Evolutionary conservation across 75 land plant genomes (phyloP).

Genomic region (Selaginella tamariscina): DNA sequence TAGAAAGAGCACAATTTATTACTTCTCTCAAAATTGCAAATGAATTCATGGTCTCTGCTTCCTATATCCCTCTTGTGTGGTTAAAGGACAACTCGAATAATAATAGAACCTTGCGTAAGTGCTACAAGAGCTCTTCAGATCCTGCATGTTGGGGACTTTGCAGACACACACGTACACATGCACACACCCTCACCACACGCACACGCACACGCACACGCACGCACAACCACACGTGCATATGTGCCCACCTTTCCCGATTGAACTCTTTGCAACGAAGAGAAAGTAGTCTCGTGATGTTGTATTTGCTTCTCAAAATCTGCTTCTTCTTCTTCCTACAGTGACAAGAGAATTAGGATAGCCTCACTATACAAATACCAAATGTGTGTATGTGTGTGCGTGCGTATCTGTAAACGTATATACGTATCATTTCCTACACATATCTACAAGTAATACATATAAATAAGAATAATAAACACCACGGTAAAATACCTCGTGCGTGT

Average conservation of each 20-base stretch:
- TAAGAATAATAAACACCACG: neutral
- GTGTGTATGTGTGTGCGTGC: no score
- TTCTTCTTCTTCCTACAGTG: slow-evolving; percentile 24
- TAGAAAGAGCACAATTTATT: no score
- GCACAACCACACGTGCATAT: slow-evolving; percentile 3
- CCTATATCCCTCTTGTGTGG: slow-evolving; percentile 19
- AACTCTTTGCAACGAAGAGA: neutral
- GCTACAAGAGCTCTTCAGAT: slow-evolving; percentile 13
- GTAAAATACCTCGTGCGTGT: neutral
- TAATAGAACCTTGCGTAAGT: slow-evolving; percentile 23
- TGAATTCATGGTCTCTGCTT: no score
- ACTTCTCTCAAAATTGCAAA: no score
- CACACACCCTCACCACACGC: neutral
- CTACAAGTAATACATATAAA: slow-evolving; percentile 2
- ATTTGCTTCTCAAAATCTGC: slow-evolving; percentile 15
- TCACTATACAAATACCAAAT: neutral
- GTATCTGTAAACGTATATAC: no score
- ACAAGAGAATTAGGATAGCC: neutral
- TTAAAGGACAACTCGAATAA: slow-evolving; percentile 22
- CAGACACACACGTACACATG: neutral
- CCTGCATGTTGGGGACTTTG: slow-evolving; percentile 1
- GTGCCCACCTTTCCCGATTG: slow-evolving; percentile 13
- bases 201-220: slow-evolving; percentile 6
- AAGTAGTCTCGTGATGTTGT: neutral
- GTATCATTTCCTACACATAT: no score